Evolutionary conservation across 345 rosid genomes (phyloP), one percentile per base, ranked within the genome.

Genomic region (Gossypium turneri): DNA sequence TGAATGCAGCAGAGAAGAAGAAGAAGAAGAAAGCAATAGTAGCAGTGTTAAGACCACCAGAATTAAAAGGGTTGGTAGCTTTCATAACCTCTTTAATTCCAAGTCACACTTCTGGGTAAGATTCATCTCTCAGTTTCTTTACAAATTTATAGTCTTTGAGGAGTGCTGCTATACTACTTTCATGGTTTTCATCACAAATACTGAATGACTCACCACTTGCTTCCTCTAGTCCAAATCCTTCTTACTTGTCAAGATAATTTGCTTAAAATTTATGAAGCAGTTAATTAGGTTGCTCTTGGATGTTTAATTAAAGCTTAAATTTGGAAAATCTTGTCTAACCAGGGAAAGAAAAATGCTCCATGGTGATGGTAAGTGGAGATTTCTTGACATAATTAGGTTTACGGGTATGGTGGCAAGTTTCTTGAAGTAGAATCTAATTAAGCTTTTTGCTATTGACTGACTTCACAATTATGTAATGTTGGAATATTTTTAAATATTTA

Each of bases 81-180:
- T 79, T 48, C 20, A 84, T 56, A 52, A 59, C 57, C 68, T 78
- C 41, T 62, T 87, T 57, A 71, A 70, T 65, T 38, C 84, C 62
- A 86, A 80, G 81, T 73, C 92, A 77, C 88, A 77, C 75, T 85
- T 88, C 86, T 92, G 92, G 97, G 97, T 92, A 78, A 80, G 81
- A 74, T 70, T 70, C 73, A 3, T n/a, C 44, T 52, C 16, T n/a
- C 55, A 43, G 8, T 22, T 58, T 44, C 63, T 34, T 53, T 29
- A 19, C 74, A 55, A 38, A 53, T 16, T 45, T 48, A 9, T 56
- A 20, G 70, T 44, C 29, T 67, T 22, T 6, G 2, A 3, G n/a
- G 67, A 1, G 13, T 22, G 27, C 53, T 19, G n/a, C 1, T 3
- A 22, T 13, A 4, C 2, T 22, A 2, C 66, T 12, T 22, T 12